A percentile compares a stretch with the other conserved stretches of the same genome.
Evolutionary conservation across 2,329 filamentous ascomycete species (phyloP).

Genomic region (Cladophialophora chaetospira): DNA sequence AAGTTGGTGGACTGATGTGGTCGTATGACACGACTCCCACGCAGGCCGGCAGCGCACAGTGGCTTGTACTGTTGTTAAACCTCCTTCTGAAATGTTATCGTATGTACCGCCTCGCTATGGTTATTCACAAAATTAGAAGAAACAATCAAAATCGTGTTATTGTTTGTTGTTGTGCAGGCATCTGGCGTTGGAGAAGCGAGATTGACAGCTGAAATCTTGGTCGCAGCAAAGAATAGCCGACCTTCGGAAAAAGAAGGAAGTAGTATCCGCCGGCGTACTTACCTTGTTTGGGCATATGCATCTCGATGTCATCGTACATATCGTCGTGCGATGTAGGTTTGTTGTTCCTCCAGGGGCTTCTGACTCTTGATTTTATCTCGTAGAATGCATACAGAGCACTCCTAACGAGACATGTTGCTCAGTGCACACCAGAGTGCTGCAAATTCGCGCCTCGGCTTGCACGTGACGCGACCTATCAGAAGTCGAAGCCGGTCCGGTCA

Average conservation of each 20-base stretch:
- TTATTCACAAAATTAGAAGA: too few species aligned
- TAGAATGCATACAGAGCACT: too few species aligned
- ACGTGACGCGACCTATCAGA: neutral
- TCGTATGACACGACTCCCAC: conserved; percentile 8
- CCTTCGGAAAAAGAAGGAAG: neutral
- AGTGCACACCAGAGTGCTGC: neutral
- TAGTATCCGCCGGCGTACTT: neutral
- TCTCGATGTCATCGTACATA: neutral
- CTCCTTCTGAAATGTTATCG: too few species aligned
- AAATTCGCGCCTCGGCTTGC: neutral
- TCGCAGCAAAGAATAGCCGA: neutral
- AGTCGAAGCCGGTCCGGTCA: neutral
- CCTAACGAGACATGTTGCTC: too few species aligned
- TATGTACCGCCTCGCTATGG: too few species aligned
- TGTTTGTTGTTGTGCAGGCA: neutral
- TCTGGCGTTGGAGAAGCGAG: conserved; percentile 1
- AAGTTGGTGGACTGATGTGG: conserved; percentile 19
- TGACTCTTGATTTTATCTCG: neutral
- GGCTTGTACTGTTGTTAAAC: too few species aligned
- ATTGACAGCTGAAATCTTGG: neutral
- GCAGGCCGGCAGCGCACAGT: neutral
- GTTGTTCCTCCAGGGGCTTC: neutral
- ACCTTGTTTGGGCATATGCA: neutral
- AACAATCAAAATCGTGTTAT: neutral
- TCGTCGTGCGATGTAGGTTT: neutral